phyloP scores from a whole-genome alignment of 1,284 basidiomycete genomes.

The Cystobasidiaceae sp. region DNA sequence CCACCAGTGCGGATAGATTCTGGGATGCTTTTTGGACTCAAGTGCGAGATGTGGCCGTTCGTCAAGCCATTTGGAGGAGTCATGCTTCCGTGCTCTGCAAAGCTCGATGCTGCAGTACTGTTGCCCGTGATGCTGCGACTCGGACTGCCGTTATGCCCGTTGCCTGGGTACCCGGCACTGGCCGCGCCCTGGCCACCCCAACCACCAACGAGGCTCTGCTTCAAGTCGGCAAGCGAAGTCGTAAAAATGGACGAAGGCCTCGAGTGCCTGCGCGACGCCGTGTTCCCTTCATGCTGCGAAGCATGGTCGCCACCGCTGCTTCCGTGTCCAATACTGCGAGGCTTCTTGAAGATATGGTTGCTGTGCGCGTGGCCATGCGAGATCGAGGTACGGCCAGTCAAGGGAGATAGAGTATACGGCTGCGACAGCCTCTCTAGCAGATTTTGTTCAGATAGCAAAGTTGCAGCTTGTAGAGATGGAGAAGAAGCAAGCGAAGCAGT shows the following conservation, averaged over 20 bases:
- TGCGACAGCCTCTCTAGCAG: conserved; percentile 1
- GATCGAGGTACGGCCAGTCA: not conserved
- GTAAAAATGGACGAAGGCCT: not conserved
- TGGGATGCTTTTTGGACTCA: conserved; percentile 1
- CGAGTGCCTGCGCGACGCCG: not conserved
- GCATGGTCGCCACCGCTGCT: not conserved
- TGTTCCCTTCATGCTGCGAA: not conserved
- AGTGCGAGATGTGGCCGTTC: not conserved
- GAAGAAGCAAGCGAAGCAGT: conserved; percentile 1
- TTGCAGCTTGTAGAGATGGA: not conserved
- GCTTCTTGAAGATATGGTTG: not conserved
- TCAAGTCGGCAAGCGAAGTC: conserved; percentile 10
- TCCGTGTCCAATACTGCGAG: conserved; percentile 8
- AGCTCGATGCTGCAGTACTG: conserved; percentile 7
- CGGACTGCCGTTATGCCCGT: not conserved
- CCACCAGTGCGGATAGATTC: not conserved
- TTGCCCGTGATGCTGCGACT: conserved; percentile 3
- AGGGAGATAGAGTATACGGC: conserved; percentile 3
- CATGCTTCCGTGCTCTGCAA: not conserved
- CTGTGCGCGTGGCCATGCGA: not conserved
- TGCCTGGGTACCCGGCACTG: not conserved
- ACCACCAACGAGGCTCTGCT: not conserved
- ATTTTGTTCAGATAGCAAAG: not conserved
- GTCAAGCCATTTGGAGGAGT: conserved; percentile 14
- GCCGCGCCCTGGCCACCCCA: not conserved